Evolutionary conservation across 2,329 filamentous ascomycete genomes (phyloP), one percentile per base, ranked within the genome.

Genomic region (Curvularia lunata): DNA sequence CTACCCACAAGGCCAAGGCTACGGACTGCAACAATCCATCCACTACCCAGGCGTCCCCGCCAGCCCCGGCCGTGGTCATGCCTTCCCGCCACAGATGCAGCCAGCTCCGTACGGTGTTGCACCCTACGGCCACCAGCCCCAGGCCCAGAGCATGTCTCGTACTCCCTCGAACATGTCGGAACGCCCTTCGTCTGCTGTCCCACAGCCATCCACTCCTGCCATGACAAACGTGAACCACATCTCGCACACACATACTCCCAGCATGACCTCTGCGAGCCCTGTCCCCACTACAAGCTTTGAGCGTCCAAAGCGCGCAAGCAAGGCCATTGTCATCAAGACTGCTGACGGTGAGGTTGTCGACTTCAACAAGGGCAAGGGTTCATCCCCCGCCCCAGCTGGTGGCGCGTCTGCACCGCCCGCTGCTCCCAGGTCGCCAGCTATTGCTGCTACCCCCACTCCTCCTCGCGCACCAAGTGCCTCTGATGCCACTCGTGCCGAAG

Each of bases 291-390:
- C 84, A 5, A 84, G 86, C 64, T 87, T 88, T 61, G 84, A 88
- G 59, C 85, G 86, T 58, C 88, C 77, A 16, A 74, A 85, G 83
- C 68, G 81, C 48, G 91, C 89, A 82, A 92, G 86, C 77, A 88
- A 87, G 47, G 88, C 89, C 1, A 90, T 97, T 64, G 83, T 88
- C 48, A 97, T 97, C 82, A 96, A 92, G 82, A 91, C 92, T 71
- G 85, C 89, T 28, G 85, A 88, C 54, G 93, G 92, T 61, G 91
- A 95, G 73, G 86, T 87, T 28, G 81, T 97, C 67, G 82, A 85
- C 83, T 80, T 91, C 81, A 74, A 85, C 42, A 80, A 79, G 54
- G 43, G 51, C 60, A 78, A 77, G 58, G 58, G 74, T 12, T 69
- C 75, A 10, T 75, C 84, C 8, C 75, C 76, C 19, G 81, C 72